Percentiles rank a stretch among this genome's conserved stretches.
Conservation (phyloP, 768 basidiomycete genomes). For the Leccinellum rugosiceps region DNA sequence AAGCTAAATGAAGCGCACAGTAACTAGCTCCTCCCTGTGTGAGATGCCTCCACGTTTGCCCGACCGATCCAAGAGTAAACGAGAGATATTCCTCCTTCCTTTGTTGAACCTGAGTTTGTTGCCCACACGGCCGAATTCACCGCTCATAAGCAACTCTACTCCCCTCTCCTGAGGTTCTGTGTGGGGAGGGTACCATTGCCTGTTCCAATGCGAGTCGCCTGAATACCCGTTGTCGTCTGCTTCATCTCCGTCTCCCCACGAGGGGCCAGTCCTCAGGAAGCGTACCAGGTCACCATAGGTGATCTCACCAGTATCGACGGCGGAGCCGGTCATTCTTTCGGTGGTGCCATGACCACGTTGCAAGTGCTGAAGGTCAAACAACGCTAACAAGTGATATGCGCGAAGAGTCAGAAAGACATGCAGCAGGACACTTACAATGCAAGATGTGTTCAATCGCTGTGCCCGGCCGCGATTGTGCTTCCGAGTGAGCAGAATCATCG, state of each 20-base stretch:
- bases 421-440: constrained; percentile 22
- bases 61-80: constrained; percentile 43
- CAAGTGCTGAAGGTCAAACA: constrained; percentile 29
- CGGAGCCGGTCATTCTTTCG: constrained; percentile 6
- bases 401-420: not conserved
- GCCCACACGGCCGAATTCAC: constrained; percentile 74
- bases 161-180: constrained; percentile 64
- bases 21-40: constrained; percentile 51
- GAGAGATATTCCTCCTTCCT: constrained; percentile 47
- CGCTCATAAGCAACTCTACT: constrained; percentile 61
- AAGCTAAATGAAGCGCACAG: constrained; percentile 40
- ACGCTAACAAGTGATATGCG: constrained; percentile 15
- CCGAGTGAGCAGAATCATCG: constrained; percentile 6
- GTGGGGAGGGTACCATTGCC: constrained; percentile 37
- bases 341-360: constrained; percentile 9
- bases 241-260: constrained; percentile 35
- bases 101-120: constrained; percentile 45
- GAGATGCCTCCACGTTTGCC: constrained; percentile 31
- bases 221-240: constrained; percentile 33
- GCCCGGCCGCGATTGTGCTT: not conserved
- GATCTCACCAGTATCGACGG: constrained; percentile 7
- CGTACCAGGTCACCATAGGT: constrained; percentile 27
- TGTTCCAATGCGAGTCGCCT: constrained; percentile 25
- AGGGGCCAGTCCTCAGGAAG: constrained; percentile 13
- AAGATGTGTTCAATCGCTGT: constrained; percentile 26